Base-by-base conservation (phyloP, 257 asterid genomes). In the Henckelia pumila region DNA sequence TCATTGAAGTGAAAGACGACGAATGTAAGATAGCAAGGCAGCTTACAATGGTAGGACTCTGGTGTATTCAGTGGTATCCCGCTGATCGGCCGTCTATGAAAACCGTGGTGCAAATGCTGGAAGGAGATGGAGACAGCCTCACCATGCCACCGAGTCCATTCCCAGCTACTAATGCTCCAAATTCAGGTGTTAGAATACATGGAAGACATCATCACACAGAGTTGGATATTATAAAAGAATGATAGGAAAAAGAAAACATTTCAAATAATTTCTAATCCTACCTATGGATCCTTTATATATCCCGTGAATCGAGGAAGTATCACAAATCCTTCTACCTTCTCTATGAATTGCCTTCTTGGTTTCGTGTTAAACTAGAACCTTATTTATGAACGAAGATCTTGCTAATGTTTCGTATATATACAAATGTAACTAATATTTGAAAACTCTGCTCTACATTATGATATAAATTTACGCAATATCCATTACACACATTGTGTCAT, bases 61-160 rank as follows among this genome's bases (percentile, higher is more conserved):
- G 83, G 83, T 81, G 81, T 37, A 75, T 72, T 24, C 77, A 78
- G 66, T 78, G 83, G 83, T 53, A 68, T 66, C 81, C 81, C 5
- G 58, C 24, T 0, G 78, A 72, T 55, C 76, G 84, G 1, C 80
- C 83, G 14, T 64, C 78, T 19, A 64, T 71, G 74, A 64, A 75
- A 28, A 30, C 1, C 1, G 80, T 75, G 35, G 66, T 81, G 14
- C 80, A 75, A 59, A 77, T 81, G 85, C 53, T 80, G 47, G 78
- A 64, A 61, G 76, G 74, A 59, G 69, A 50, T 6, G 61, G 61
- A 8, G 66, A 58, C 10, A 13, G 65, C 62, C 79, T 75, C 28
- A 49, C 49, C 22, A 25, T 69, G 29, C 83, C 83, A 14, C 81
- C 79, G 3, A 72, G 69, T 61, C 77, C 80, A 2, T 72, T 61